phyloP scores from a whole-genome alignment of 169 alveolate species.

The Plasmodium reichenowi region DNA sequence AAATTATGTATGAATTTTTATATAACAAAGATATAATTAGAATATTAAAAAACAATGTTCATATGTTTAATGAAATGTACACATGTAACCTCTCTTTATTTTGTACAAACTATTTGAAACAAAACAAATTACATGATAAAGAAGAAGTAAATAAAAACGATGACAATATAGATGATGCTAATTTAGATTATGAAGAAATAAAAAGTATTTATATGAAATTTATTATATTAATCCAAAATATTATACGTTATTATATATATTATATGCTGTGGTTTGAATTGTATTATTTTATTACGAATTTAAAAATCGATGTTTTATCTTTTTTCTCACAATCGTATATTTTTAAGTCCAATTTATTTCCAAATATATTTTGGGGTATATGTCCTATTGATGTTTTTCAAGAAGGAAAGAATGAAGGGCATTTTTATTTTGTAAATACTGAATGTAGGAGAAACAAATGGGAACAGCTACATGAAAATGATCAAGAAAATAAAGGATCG shows the following conservation, averaged over 20 bases:
- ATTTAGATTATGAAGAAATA: slow-evolving; percentile 10
- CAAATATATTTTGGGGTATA: slow-evolving; percentile 73
- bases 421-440: no score
- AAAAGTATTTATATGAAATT: slow-evolving; percentile 40
- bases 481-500: background rate
- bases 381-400: slow-evolving; percentile 71
- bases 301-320: slow-evolving; percentile 55
- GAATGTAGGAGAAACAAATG: background rate
- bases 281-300: slow-evolving; percentile 37
- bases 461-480: background rate
- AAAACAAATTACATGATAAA: background rate
- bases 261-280: slow-evolving; percentile 76
- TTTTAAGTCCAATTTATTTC: slow-evolving; percentile 62
- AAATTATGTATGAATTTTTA: slow-evolving; percentile 70
- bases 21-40: slow-evolving; percentile 62
- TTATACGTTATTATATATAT: slow-evolving; percentile 54
- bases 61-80: slow-evolving; percentile 22
- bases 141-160: background rate
- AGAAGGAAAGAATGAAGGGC: background rate
- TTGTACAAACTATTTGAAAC: background rate
- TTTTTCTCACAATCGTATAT: slow-evolving; percentile 62
- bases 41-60: slow-evolving; percentile 13
- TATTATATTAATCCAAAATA: slow-evolving; percentile 56
- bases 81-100: slow-evolving; percentile 33
- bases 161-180: background rate